Conservation (phyloP, 371 early-diverging fungal species). For the Apophysomyces trapeziformis region DNA sequence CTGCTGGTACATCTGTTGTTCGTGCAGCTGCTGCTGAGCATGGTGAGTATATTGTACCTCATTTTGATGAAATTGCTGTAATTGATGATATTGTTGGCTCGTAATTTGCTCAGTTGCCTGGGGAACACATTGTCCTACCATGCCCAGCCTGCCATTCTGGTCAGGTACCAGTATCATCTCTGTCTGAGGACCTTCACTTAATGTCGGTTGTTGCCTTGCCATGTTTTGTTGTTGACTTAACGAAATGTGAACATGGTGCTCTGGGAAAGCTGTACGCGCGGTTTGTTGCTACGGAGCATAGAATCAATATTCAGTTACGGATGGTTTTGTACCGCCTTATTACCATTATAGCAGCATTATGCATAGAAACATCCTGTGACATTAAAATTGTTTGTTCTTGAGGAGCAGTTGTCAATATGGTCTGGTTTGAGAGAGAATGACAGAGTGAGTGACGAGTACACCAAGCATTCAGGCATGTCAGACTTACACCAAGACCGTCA, state of each 20-base stretch:
- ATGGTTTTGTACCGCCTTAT: not conserved
- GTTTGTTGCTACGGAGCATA: not conserved
- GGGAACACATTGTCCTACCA: not conserved
- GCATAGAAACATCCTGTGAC: not conserved
- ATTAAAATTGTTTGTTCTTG: not conserved
- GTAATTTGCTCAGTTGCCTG: slow-evolving; percentile 1
- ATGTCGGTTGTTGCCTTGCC: not conserved
- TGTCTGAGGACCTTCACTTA: slow-evolving; percentile 1
- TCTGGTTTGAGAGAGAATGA: not conserved
- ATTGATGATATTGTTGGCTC: slow-evolving; percentile 2
- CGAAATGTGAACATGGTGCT: not conserved
- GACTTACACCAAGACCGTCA: not conserved
- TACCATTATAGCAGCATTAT: not conserved
- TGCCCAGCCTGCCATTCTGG: slow-evolving; percentile 10
- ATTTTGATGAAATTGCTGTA: slow-evolving; percentile 1
- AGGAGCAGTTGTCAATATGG: not conserved
- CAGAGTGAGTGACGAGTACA: not conserved
- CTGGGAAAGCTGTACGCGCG: not conserved
- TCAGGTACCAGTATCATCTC: slow-evolving; percentile 7
- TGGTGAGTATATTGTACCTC: not conserved
- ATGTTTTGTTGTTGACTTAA: not conserved
- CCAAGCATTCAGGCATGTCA: not conserved
- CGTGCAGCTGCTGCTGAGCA: not conserved
- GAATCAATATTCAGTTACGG: not conserved
- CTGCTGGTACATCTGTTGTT: not conserved